Percentiles rank a stretch among this genome's conserved stretches.
Conservation (phyloP, 495 filamentous ascomycete species). For the Penicillium verhagenii region DNA sequence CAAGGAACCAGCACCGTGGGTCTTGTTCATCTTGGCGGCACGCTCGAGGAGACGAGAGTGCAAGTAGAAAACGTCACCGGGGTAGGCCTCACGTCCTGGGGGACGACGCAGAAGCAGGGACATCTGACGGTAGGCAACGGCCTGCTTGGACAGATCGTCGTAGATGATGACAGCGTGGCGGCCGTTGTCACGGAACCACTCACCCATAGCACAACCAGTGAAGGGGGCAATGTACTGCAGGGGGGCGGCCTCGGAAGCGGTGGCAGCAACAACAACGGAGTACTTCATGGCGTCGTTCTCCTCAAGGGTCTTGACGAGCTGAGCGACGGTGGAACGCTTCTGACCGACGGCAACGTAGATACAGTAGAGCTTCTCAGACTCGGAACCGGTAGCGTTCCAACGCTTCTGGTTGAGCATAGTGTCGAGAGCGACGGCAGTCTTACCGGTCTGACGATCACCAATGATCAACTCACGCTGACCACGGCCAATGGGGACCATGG, state of each 20-base stretch:
- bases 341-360: constrained; percentile 98
- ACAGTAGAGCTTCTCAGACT: constrained; percentile 98
- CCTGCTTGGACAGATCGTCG: constrained; percentile 98
- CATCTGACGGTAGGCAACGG: constrained; percentile 99
- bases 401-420: constrained; percentile 99
- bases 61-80: constrained; percentile 99
- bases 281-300: constrained; percentile 99
- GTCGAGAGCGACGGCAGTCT: constrained; percentile 98
- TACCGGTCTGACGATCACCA: constrained; percentile 99
- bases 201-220: constrained; percentile 77
- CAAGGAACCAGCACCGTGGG: constrained; percentile 91
- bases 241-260: constrained; percentile 94
- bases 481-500: constrained; percentile 99
- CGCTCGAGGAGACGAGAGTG: constrained; percentile 99
- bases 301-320: constrained; percentile 98
- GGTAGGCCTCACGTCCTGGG: constrained; percentile 99
- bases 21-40: constrained; percentile 98
- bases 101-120: constrained; percentile 98
- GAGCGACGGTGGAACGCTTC: constrained; percentile 98
- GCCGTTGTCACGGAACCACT: constrained; percentile 89
- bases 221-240: constrained; percentile 96
- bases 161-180: constrained; percentile 92
- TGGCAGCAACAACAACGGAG: constrained; percentile 90
- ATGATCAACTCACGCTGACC: constrained; percentile 99
- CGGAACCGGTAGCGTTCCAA: constrained; percentile 87